These are phyloP conservation scores for Elsinoe australis DNA, from an alignment of 2,329 filamentous ascomycete genomes.

Conservation along the genomic window DNA sequence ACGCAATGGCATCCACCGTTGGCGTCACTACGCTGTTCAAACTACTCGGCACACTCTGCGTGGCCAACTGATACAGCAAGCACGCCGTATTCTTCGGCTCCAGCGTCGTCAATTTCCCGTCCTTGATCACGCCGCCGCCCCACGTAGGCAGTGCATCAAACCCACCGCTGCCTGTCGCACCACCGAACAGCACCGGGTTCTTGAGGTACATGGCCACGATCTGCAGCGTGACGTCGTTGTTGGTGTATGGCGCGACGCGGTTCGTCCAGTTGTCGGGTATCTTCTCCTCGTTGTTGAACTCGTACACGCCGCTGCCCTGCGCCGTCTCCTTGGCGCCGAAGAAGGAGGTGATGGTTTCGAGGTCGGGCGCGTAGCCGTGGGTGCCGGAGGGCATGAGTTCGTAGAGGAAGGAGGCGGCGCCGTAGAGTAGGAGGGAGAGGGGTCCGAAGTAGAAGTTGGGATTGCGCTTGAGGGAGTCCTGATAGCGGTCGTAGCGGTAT, in stretches of 20 bases:
- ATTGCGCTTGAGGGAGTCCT: constrained; percentile 34
- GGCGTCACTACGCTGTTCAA: constrained; percentile 34
- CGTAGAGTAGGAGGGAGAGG: constrained; percentile 34
- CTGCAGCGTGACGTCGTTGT: constrained; percentile 32
- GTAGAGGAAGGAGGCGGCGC: constrained; percentile 40
- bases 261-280: constrained; percentile 39
- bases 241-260: constrained; percentile 31
- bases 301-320: constrained; percentile 31
- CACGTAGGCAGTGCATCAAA: constrained; percentile 34
- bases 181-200: constrained; percentile 40
- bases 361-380: constrained; percentile 29
- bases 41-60: constrained; percentile 32
- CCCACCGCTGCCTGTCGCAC: constrained; percentile 33
- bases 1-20: constrained; percentile 30
- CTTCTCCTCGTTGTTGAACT: constrained; percentile 33
- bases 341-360: constrained; percentile 33
- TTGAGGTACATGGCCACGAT: constrained; percentile 37
- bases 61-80: constrained; percentile 39
- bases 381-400: constrained; percentile 35
- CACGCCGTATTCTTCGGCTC: constrained; percentile 30
- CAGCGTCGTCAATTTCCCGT: constrained; percentile 32
- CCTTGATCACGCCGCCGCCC: constrained; percentile 29
- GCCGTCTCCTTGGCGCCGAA: constrained; percentile 37
- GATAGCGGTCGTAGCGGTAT: constrained; percentile 36
- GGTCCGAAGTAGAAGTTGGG: constrained; percentile 40